Evolutionary conservation across 2,329 filamentous ascomycete species (phyloP).

Genomic region (Escovopsis sp.): DNA sequence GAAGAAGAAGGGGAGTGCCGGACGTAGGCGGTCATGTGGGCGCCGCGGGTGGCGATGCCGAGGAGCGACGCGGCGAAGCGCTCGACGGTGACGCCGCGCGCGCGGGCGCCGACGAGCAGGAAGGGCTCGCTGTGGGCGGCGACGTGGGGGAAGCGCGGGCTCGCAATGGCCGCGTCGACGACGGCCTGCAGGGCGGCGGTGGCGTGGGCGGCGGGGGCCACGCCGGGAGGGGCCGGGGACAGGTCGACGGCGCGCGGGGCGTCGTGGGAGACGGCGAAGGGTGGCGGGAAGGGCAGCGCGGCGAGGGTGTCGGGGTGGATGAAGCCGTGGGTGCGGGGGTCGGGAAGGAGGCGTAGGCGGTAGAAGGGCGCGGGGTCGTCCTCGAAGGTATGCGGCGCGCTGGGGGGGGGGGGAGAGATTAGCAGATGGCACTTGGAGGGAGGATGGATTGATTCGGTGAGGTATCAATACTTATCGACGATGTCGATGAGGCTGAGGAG

Average conservation of each 20-base stretch:
- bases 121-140: slow-evolving; percentile 29
- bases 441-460: too few relatives aligned
- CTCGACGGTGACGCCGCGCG: slow-evolving; percentile 33
- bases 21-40: slow-evolving; percentile 51
- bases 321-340: slow-evolving; percentile 34
- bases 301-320: slow-evolving; percentile 30
- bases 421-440: not conserved
- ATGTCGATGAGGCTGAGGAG: slow-evolving; percentile 22
- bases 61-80: slow-evolving; percentile 49
- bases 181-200: slow-evolving; percentile 25
- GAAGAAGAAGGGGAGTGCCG: not conserved
- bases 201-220: slow-evolving; percentile 16
- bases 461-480: slow-evolving; percentile 25
- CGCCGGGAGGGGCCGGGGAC: slow-evolving; percentile 9
- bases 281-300: slow-evolving; percentile 31
- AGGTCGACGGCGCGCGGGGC: slow-evolving; percentile 18
- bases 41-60: slow-evolving; percentile 51
- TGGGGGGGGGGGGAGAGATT: slow-evolving; percentile 9
- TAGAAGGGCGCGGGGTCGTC: slow-evolving; percentile 25
- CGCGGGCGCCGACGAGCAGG: slow-evolving; percentile 23
- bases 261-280: slow-evolving; percentile 21
- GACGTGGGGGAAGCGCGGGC: slow-evolving; percentile 23
- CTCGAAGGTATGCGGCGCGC: slow-evolving; percentile 32
- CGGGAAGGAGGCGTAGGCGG: slow-evolving; percentile 28
- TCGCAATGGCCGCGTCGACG: slow-evolving; percentile 23